Percentiles rank a stretch among this genome's conserved stretches.
These are phyloP conservation scores for Moricandia arvensis DNA, from an alignment of 345 rosid species.

Conservation along the genomic window DNA sequence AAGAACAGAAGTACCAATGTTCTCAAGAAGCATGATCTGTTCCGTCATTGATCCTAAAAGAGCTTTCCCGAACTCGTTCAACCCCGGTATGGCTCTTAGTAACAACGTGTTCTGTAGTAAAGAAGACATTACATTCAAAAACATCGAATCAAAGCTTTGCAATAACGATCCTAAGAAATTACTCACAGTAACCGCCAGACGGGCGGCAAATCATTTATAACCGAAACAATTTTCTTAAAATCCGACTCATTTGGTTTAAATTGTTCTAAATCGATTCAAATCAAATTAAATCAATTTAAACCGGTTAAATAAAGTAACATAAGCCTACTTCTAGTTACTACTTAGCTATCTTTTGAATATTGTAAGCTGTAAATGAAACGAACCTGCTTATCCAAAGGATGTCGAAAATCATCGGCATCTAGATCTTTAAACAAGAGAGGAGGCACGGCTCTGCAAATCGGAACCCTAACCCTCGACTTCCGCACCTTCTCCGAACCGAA, in stretches of 20 bases:
- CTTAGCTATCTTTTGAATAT: no score
- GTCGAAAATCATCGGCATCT: slow-evolving; percentile 95
- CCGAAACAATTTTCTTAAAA: no score
- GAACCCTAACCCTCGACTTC: slow-evolving; percentile 36
- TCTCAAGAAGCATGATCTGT: slow-evolving; percentile 98
- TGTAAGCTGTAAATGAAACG: no score
- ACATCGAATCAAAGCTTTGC: not conserved
- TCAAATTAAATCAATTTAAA: no score
- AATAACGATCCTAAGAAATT: not conserved
- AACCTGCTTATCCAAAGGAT: slow-evolving; percentile 96
- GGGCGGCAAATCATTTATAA: no score
- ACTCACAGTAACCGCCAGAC: no score
- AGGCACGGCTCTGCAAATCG: slow-evolving; percentile 58
- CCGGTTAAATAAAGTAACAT: no score
- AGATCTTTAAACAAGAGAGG: slow-evolving; percentile 71
- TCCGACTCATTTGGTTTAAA: no score
- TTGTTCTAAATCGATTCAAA: no score
- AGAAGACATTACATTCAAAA: not conserved
- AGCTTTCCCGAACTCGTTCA: slow-evolving; percentile 77
- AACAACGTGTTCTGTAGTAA: slow-evolving; percentile 74
- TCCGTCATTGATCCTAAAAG: slow-evolving; percentile 70
- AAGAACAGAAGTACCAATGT: slow-evolving; percentile 94
- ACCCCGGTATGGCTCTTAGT: slow-evolving; percentile 85
- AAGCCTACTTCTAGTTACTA: no score
- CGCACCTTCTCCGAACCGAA: slow-evolving; percentile 35